Percentiles rank a stretch among this genome's conserved stretches.
Evolutionary conservation across 345 rosid genomes (phyloP).

Genomic region (Salix dunnii): DNA sequence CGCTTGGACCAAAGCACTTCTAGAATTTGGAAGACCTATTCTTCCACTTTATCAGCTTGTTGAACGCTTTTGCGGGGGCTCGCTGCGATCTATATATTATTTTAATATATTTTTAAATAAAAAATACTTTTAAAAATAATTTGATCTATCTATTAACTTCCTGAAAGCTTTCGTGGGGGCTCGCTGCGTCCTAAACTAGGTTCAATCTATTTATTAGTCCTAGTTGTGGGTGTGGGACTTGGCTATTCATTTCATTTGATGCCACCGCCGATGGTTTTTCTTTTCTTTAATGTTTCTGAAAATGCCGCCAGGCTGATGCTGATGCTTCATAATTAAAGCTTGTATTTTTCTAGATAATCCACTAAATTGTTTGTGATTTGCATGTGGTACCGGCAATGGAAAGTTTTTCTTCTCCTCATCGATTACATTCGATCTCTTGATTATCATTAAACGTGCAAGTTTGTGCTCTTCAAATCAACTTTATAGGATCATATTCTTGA

Average conservation of each 20-base stretch:
- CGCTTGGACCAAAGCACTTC: no score
- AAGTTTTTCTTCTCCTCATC: conserved; percentile 6
- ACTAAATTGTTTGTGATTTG: not conserved
- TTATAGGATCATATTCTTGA: conserved; percentile 1
- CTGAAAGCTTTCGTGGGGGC: no score
- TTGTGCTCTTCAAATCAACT: conserved; percentile 16
- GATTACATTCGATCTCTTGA: not conserved
- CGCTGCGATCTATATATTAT: no score
- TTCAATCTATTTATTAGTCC: not conserved
- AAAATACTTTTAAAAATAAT: no score
- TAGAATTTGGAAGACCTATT: not conserved
- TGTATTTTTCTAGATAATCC: not conserved
- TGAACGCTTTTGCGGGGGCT: no score
- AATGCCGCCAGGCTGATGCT: not conserved
- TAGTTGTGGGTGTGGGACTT: not conserved
- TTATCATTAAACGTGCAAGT: conserved; percentile 1
- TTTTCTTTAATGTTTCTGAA: no score
- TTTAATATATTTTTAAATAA: no score
- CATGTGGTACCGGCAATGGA: not conserved
- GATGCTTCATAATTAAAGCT: not conserved
- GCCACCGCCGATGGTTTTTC: no score
- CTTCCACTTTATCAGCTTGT: not conserved
- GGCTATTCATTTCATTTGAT: not conserved
- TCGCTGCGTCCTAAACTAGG: not conserved
- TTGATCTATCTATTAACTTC: no score